Conservation (phyloP, 352 stramenopile species). For the Pythium diclinum region DNA sequence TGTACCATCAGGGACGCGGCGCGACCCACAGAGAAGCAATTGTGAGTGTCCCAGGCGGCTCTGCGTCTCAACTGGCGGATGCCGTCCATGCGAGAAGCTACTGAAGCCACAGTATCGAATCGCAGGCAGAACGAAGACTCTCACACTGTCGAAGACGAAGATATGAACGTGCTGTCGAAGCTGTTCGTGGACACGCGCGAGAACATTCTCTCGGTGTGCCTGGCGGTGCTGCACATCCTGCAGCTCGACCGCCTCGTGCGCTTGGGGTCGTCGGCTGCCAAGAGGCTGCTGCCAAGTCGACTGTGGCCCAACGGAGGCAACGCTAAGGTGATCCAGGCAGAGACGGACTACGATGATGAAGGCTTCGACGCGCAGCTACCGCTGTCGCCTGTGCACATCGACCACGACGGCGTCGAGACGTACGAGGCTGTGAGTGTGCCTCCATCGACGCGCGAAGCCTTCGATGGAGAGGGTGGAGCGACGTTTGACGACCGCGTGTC, state of each 20-base stretch:
- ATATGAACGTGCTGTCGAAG: conserved; percentile 33
- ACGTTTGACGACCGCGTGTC: not conserved
- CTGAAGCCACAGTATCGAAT: not conserved
- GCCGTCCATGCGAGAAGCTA: too few species aligned
- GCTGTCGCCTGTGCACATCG: conserved; percentile 10
- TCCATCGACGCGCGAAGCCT: not conserved
- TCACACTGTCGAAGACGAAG: not conserved
- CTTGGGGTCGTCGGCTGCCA: not conserved
- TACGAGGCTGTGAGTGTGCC: conserved; percentile 12
- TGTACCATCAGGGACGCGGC: not conserved
- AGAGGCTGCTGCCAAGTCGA: conserved; percentile 20
- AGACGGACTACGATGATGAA: conserved; percentile 7
- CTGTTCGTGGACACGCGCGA: conserved; percentile 26
- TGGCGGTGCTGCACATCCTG: conserved; percentile 25
- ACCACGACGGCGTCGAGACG: conserved; percentile 13
- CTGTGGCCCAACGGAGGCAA: conserved; percentile 8
- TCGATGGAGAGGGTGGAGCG: not conserved
- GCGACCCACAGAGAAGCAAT: not conserved
- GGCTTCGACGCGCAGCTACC: not conserved
- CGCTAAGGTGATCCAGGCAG: not conserved
- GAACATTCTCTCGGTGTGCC: conserved; percentile 22
- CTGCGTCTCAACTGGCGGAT: not conserved
- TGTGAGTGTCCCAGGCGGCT: not conserved
- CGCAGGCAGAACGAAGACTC: not conserved
- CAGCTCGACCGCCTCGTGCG: conserved; percentile 21